phyloP scores from a whole-genome alignment of 305 asterid genomes.

The Stenogyne calaminthoides region DNA sequence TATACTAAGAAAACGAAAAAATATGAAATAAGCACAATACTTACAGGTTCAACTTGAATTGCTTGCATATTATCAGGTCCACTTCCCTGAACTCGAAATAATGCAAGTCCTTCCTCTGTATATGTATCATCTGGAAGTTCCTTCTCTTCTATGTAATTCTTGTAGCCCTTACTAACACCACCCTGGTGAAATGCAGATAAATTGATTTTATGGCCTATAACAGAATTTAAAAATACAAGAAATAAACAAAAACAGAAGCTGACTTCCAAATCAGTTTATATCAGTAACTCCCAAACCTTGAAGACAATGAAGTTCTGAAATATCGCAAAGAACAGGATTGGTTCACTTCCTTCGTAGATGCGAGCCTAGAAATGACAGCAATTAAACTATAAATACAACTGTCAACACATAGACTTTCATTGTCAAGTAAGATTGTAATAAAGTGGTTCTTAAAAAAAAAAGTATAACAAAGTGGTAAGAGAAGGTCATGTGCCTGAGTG shows the following conservation, averaged over 20 bases:
- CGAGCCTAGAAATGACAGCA: conserved; percentile 53
- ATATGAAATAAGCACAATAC: conserved; percentile 13
- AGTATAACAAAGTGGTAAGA: conserved; percentile 15
- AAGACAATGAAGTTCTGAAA: conserved; percentile 68
- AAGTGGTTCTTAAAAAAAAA: not conserved
- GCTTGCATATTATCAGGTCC: conserved; percentile 80
- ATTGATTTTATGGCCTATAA: conserved; percentile 26
- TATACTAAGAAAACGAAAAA: not conserved
- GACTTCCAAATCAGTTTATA: not conserved
- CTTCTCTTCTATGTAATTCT: conserved; percentile 55
- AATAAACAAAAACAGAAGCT: not conserved
- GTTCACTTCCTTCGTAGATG: conserved; percentile 71
- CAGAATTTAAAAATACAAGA: conserved; percentile 9
- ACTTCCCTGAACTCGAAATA: conserved; percentile 83
- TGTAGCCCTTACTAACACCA: conserved; percentile 70
- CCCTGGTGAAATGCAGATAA: conserved; percentile 54
- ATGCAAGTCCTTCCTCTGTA: conserved; percentile 61
- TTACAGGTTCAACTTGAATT: conserved; percentile 89
- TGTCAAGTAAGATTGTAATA: conserved; percentile 22
- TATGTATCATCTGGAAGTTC: conserved; percentile 72
- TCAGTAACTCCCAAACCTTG: conserved; percentile 52
- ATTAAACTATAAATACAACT: conserved; percentile 27
- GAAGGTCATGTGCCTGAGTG: conserved; percentile 64
- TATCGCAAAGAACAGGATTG: conserved; percentile 68
- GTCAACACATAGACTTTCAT: conserved; percentile 18